Percentiles rank a stretch among this genome's conserved stretches.
Conservation (phyloP, 23 red algal genomes). For the Gracilariopsis chorda region DNA sequence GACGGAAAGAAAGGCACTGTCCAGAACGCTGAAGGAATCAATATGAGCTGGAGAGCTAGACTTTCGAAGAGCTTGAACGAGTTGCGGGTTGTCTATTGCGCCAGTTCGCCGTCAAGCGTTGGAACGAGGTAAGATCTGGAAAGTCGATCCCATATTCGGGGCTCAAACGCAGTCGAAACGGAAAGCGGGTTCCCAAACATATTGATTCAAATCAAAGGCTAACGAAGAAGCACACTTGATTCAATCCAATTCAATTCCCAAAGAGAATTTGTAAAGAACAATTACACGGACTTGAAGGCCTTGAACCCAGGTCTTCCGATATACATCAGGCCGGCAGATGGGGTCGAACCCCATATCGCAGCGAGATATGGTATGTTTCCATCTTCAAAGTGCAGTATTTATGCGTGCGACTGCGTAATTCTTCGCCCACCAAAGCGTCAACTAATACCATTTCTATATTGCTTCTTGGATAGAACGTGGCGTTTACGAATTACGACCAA, state of each 20-base stretch:
- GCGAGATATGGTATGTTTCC: slow-evolving; percentile 63
- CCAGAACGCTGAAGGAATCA: too few species aligned
- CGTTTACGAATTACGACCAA: slow-evolving; percentile 15
- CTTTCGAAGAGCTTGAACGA: slow-evolving; percentile 85
- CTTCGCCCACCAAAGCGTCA: not conserved
- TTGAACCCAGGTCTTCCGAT: slow-evolving; percentile 93
- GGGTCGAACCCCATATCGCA: slow-evolving; percentile 75
- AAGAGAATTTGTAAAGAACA: slow-evolving; percentile 74
- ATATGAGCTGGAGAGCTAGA: slow-evolving; percentile 84
- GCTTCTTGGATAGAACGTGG: slow-evolving; percentile 21
- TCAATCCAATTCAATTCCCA: too few species aligned
- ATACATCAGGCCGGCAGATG: slow-evolving; percentile 85
- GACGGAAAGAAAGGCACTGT: too few species aligned
- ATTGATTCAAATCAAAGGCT: too few species aligned
- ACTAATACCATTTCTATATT: not conserved
- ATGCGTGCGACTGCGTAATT: not conserved
- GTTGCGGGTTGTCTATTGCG: slow-evolving; percentile 85
- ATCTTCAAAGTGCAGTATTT: not conserved
- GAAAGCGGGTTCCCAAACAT: too few species aligned
- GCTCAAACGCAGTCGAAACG: too few species aligned
- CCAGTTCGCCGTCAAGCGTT: slow-evolving; percentile 47
- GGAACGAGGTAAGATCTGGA: slow-evolving; percentile 72
- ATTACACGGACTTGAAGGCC: slow-evolving; percentile 80
- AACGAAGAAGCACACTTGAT: too few species aligned
- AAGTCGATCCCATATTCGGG: too few species aligned